Conservation (phyloP, 345 rosid species). For the Pseudoturritis turrita region DNA sequence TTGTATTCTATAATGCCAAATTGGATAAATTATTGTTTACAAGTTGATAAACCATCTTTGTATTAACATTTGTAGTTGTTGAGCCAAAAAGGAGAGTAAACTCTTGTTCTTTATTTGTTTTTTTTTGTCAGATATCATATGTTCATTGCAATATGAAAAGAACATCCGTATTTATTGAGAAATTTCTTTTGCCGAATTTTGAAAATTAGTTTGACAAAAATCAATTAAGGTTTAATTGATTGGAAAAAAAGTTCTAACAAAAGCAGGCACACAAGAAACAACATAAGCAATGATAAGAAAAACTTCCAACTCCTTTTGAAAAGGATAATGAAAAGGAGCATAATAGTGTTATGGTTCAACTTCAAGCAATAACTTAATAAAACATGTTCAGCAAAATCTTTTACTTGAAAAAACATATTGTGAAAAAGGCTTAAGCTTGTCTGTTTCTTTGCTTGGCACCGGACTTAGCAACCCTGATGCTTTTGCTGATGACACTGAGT, state of each 20-base stretch:
- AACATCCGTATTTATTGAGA: too few species aligned
- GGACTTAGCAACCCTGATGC: conserved; percentile 80
- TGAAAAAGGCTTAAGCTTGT: conserved; percentile 36
- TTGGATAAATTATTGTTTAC: too few species aligned
- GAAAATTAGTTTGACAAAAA: neutral
- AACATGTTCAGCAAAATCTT: conserved; percentile 27
- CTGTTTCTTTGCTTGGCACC: conserved; percentile 94
- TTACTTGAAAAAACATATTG: conserved; percentile 8
- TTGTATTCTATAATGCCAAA: too few species aligned
- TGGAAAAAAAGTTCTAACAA: neutral
- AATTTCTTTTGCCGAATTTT: neutral
- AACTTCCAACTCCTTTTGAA: neutral
- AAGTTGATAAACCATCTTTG: too few species aligned
- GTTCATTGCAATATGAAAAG: too few species aligned
- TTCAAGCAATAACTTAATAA: neutral
- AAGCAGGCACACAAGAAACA: neutral
- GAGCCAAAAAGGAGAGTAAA: too few species aligned
- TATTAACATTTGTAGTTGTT: too few species aligned
- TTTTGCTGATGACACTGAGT: conserved; percentile 69
- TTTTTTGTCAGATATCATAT: too few species aligned
- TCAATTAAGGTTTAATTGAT: neutral
- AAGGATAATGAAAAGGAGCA: conserved; percentile 9
- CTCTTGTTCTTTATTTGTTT: too few species aligned
- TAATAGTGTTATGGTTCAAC: conserved; percentile 7
- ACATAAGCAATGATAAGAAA: neutral